These are phyloP conservation scores for Athelia sp. DNA, from an alignment of 1,284 basidiomycete species.

Conservation along the genomic window DNA sequence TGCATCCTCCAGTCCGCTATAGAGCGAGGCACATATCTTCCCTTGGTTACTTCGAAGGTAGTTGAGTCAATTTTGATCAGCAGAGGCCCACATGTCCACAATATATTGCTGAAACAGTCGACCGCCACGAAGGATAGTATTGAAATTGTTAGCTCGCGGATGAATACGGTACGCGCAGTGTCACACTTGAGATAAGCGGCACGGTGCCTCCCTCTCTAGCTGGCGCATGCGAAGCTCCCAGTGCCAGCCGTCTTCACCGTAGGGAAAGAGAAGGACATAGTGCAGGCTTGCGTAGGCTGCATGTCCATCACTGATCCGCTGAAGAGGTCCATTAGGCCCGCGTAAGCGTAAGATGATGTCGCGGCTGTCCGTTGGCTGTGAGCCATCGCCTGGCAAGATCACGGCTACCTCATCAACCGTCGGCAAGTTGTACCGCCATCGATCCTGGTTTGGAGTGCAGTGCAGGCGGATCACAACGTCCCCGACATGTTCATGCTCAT, in stretches of 20 bases:
- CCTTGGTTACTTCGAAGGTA: neutral
- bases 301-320: neutral
- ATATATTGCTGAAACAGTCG: neutral
- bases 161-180: neutral
- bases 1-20: neutral
- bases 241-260: neutral
- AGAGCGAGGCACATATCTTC: neutral
- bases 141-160: neutral
- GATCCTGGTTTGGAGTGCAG: constrained; percentile 7
- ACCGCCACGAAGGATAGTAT: neutral
- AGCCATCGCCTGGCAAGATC: constrained; percentile 14
- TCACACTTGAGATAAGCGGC: neutral
- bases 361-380: neutral
- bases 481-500: constrained; percentile 7
- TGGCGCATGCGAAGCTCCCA: neutral
- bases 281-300: neutral
- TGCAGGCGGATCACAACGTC: constrained; percentile 3
- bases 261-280: neutral
- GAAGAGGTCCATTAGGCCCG: neutral
- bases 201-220: neutral
- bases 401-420: constrained; percentile 22
- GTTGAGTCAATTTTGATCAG: neutral
- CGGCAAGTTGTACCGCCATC: constrained; percentile 19
- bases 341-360: neutral
- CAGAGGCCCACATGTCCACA: neutral